Base-by-base conservation (phyloP, 2,329 filamentous ascomycete genomes). In the Neopestalotiopsis sp. region DNA sequence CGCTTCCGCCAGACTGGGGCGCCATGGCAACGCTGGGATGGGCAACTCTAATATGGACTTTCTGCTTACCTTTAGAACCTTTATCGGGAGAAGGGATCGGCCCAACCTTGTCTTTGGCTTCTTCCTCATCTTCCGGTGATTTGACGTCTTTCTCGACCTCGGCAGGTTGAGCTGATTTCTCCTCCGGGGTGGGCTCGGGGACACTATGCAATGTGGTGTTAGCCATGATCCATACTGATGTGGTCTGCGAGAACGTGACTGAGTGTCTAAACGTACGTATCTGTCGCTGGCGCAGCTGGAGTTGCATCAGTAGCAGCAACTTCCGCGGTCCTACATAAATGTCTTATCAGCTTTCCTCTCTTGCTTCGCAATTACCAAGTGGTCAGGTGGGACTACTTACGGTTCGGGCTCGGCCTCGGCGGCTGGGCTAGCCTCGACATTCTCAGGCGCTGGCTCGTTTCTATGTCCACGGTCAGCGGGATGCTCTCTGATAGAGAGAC, bases 1-100 rank as follows among this genome's bases (percentile, higher is more conserved):
- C 24, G 57, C 65, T 67, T 45, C 57, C 65, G 42, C 65, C 65
- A 67, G 24, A 67, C 52, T 67, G 32, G 17, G 34, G 56, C 65
- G 65, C 40, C 65, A 67, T 45, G 52, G 34, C 14, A 9, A 32
- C 65, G 45, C 45, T 52, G 45, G 65, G 65, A 56, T 30, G 5
- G 57, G 65, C 40, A 67, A 42, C 65, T 60, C 49, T 52, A 49
- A 38, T 34, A 45, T 42, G n/a, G 57, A 60, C 40, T 17, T 59
- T 1, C 17, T 67, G 34, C 65, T 67, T 52, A 67, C 65, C 65
- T 67, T 59, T 59, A 30, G 7, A 12, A 30, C 17, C 30, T 52
- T 60, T 61, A 4, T 57, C 52, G 14, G 30, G 30, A 13, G 42
- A 38, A 20, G 32, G 32, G 24, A 67, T 67, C 17, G 65, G 65